These are phyloP conservation scores for Trichaptum fuscoviolaceum DNA, from an alignment of 768 basidiomycete species.

Conservation along the genomic window DNA sequence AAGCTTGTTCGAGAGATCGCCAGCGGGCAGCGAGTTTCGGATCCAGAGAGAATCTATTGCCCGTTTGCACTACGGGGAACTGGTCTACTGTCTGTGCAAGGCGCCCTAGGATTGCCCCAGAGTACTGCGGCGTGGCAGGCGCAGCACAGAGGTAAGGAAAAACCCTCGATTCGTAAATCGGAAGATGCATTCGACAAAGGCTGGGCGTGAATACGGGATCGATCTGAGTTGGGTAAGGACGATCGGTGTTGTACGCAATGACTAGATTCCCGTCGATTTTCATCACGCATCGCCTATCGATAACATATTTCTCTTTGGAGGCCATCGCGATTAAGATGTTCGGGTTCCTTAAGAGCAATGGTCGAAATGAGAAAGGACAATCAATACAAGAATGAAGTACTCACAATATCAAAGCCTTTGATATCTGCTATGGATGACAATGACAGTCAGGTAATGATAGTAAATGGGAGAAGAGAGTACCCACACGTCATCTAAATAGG, in stretches of 20 bases:
- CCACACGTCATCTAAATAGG: too few relatives aligned
- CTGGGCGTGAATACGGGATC: neutral
- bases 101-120: neutral
- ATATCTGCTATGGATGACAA: too few relatives aligned
- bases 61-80: neutral
- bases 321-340: too few relatives aligned
- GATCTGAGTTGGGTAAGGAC: neutral
- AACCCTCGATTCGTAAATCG: neutral
- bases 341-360: too few relatives aligned
- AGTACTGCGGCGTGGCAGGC: neutral
- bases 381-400: too few relatives aligned
- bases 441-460: too few relatives aligned
- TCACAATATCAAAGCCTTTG: too few relatives aligned
- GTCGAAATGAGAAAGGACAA: too few relatives aligned
- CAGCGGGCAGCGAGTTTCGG: neutral
- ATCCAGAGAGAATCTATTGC: neutral
- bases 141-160: neutral
- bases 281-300: neutral
- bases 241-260: neutral
- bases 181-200: neutral
- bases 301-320: neutral
- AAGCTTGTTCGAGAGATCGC: neutral
- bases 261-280: neutral
- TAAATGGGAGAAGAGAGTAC: too few relatives aligned
- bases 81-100: neutral